Conservation (phyloP, 768 basidiomycete species). For the Cystofilobasidium macerans region DNA sequence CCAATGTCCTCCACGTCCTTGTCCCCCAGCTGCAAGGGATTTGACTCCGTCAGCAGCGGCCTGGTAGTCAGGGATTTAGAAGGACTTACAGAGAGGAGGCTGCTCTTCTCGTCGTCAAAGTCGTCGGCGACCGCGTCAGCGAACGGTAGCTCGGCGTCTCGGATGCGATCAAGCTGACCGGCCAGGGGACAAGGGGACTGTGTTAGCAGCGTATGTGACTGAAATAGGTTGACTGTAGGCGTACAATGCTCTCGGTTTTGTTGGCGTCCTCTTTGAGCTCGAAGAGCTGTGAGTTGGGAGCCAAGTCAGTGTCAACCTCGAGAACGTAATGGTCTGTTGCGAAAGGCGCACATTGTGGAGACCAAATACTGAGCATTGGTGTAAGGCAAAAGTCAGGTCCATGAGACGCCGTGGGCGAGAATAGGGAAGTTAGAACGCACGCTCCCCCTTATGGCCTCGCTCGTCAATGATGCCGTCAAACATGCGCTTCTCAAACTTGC, state of each 20-base stretch:
- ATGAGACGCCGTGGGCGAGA: not conserved
- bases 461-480: conserved; percentile 14
- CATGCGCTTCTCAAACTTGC: conserved; percentile 31
- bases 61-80: not conserved
- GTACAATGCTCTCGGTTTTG: not conserved
- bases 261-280: not conserved
- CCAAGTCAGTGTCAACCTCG: not conserved
- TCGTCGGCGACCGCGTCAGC: not conserved
- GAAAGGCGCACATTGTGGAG: not conserved
- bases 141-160: not conserved
- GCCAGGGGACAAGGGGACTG: not conserved
- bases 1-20: not conserved
- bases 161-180: not conserved
- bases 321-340: not conserved
- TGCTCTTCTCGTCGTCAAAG: not conserved
- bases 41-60: too few relatives aligned
- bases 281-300: not conserved
- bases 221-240: not conserved
- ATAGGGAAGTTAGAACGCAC: not conserved
- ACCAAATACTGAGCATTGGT: not conserved
- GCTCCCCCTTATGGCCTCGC: conserved; percentile 10
- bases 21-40: not conserved
- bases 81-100: not conserved
- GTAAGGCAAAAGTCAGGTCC: not conserved
- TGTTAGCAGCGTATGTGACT: not conserved